Evolutionary conservation across 2,329 filamentous ascomycete species (phyloP).

Genomic region (Talaromyces sp.): DNA sequence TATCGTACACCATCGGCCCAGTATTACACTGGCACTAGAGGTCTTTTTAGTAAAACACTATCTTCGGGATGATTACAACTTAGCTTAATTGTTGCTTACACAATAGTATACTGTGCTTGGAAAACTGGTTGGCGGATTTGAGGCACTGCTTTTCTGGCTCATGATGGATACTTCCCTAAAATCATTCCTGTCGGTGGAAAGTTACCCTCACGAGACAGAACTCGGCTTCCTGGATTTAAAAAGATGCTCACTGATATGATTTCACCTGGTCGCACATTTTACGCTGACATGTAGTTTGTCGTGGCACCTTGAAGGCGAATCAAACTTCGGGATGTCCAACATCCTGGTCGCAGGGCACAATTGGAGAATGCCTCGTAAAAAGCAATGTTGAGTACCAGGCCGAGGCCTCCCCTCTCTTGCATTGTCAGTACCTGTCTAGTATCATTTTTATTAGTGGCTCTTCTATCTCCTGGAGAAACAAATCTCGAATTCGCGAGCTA

Average conservation of each 20-base stretch:
- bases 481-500: too few species aligned
- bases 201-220: background rate
- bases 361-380: background rate
- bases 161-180: background rate
- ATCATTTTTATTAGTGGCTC: background rate
- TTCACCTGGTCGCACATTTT: too few species aligned
- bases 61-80: background rate
- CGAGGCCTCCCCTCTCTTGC: background rate
- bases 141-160: background rate
- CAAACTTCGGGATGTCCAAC: background rate
- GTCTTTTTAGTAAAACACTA: background rate
- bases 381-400: background rate
- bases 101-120: background rate
- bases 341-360: background rate
- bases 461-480: too few species aligned
- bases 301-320: background rate
- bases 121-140: background rate
- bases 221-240: background rate
- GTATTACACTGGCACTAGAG: background rate
- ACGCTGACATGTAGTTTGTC: too few species aligned
- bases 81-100: background rate
- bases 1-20: too few species aligned
- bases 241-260: too few species aligned
- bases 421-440: background rate
- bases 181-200: background rate